Base-by-base conservation (phyloP, 2,329 filamentous ascomycete genomes). In the Penicillium sp. region DNA sequence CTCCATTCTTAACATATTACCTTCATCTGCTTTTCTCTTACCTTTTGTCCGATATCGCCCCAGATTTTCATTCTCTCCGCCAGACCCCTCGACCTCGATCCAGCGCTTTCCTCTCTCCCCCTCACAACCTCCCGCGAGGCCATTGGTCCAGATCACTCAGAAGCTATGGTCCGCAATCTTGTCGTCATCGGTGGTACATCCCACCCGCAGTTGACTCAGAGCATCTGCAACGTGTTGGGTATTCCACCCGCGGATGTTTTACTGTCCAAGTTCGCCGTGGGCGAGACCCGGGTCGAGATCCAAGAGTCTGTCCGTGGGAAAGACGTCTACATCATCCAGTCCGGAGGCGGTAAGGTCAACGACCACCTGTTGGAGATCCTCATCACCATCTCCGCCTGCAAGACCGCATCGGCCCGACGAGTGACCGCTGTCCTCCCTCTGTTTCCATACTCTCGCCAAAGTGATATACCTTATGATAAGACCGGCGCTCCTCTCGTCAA, bases 321-420 rank as follows among this genome's bases (percentile, higher is more conserved):
- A 70, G 93, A 98, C 81, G 93, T 96, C 68, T 98, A 94, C 74
- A 96, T 97, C 67, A 89, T 98, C 63, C 91, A 97, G 72, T 93
- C 89, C 34, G 89, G 89, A 59, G 88, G 88, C 59, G 89, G 89
- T 54, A 87, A 86, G 62, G 88, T 96, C 72, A 98, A 98, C 68
- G 93, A 98, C 72, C 84, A 95, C 72, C 82, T 98, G 56, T 86
- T 98, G 75, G 93, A 98, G 67, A 83, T 97, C 40, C 87, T 95
- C 69, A 96, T 97, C 73, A 95, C 93, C 74, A 91, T 97, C 61
- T 95, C 89, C n/a, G 93, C 93, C 51, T 97, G 93, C 81, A 95
- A 95, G 73, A 85, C 87, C 10, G 89, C 89, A 59, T 96, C 90
- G 32, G 93, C 93, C 24, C 89, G 87, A 69, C 81, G 89, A 61